phyloP scores from a whole-genome alignment of 345 rosid genomes.

The Murraya paniculata region DNA sequence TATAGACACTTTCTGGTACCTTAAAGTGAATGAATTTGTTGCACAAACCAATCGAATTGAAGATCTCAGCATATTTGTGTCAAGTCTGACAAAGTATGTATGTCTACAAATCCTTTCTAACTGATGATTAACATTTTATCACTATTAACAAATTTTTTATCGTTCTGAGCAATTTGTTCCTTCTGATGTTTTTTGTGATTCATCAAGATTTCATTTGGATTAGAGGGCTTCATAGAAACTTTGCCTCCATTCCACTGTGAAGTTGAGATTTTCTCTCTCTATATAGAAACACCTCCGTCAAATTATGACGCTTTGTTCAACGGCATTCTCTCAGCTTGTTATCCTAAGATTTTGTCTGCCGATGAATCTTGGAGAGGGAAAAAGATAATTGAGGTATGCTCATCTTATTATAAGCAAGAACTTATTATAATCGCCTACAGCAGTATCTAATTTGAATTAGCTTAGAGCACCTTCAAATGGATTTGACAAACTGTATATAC shows the following conservation, averaged over 20 bases:
- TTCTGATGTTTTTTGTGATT: neutral
- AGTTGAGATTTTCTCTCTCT: neutral
- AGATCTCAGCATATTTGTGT: neutral
- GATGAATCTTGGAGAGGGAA: neutral
- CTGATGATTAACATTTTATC: neutral
- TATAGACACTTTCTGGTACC: neutral
- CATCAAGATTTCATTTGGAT: neutral
- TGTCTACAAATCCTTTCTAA: neutral
- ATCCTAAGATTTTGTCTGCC: neutral
- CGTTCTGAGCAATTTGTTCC: neutral
- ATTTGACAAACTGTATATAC: neutral
- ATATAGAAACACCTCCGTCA: neutral
- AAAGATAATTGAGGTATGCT: neutral
- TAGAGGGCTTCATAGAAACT: neutral
- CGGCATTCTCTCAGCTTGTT: neutral
- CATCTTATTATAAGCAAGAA: neutral
- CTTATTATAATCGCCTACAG: neutral
- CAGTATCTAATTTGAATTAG: neutral
- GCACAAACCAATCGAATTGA: neutral
- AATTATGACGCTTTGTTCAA: neutral
- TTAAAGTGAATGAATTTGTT: neutral
- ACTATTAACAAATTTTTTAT: neutral
- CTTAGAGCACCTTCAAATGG: neutral
- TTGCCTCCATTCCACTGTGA: neutral
- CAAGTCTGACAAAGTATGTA: neutral